A percentile compares a stretch with the other conserved stretches of the same genome.
Conservation (phyloP, 768 basidiomycete species). For the Hebeloma cylindrosporum region DNA sequence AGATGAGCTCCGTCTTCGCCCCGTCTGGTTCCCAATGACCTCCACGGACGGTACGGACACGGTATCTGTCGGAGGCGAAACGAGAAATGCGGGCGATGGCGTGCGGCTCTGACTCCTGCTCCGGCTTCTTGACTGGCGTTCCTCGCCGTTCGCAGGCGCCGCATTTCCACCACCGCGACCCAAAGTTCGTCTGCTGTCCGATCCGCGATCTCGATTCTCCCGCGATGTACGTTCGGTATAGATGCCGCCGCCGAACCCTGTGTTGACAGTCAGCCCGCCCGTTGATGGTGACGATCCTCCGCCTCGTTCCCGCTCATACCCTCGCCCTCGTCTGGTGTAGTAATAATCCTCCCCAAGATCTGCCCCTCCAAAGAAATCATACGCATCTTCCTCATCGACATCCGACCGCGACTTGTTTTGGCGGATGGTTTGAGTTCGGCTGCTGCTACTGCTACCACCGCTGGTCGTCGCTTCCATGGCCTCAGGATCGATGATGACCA, state of each 20-base stretch:
- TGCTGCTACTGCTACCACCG: conserved; percentile 10
- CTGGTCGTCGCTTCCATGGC: conserved; percentile 5
- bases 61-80: conserved; percentile 8
- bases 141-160: conserved; percentile 12
- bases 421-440: conserved; percentile 6
- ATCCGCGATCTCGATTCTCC: conserved; percentile 7
- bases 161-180: conserved; percentile 2
- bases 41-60: not conserved
- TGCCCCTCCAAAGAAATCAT: conserved; percentile 61
- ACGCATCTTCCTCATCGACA: conserved; percentile 38
- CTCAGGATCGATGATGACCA: not conserved
- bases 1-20: conserved; percentile 11
- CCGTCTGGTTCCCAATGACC: not conserved
- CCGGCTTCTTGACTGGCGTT: conserved; percentile 22
- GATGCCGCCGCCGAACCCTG: too few relatives aligned
- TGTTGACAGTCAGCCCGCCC: too few relatives aligned
- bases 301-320: conserved; percentile 18
- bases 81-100: conserved; percentile 31
- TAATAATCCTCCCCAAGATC: conserved; percentile 54
- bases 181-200: conserved; percentile 7
- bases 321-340: conserved; percentile 25
- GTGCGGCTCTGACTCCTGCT: conserved; percentile 28
- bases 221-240: not conserved
- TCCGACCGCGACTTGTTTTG: not conserved
- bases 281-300: too few relatives aligned